phyloP scores from a whole-genome alignment of 2,329 filamentous ascomycete genomes.

The Knoxdaviesia capensis region DNA sequence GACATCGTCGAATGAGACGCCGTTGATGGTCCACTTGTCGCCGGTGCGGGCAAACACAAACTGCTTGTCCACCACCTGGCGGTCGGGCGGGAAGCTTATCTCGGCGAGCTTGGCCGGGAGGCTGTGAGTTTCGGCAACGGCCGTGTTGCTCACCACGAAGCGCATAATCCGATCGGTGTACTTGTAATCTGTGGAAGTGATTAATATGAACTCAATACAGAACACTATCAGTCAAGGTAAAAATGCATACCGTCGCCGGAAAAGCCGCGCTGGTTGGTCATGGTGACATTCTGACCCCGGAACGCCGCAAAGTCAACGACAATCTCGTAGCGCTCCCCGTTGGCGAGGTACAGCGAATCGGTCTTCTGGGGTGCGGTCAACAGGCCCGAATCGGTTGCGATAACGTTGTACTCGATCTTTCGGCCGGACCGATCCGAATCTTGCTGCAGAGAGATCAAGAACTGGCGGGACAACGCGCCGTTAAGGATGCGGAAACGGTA shows the following conservation, averaged over 20 bases:
- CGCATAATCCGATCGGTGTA: slow-evolving; percentile 31
- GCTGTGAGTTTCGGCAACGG: slow-evolving; percentile 15
- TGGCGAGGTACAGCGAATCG: slow-evolving; percentile 17
- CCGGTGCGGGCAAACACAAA: slow-evolving; percentile 24
- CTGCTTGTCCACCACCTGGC: slow-evolving; percentile 17
- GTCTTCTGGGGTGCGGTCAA: slow-evolving; percentile 11
- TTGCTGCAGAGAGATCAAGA: slow-evolving; percentile 21
- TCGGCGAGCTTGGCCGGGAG: slow-evolving; percentile 15
- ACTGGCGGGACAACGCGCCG: slow-evolving; percentile 24
- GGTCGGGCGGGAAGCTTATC: slow-evolving; percentile 17
- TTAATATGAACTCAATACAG: neutral
- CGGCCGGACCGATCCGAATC: slow-evolving; percentile 5
- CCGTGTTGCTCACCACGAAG: slow-evolving; percentile 22
- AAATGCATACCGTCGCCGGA: slow-evolving; percentile 3
- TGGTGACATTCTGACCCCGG: slow-evolving; percentile 24
- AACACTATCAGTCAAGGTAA: neutral
- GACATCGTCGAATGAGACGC: slow-evolving; percentile 23
- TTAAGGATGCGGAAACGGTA: slow-evolving; percentile 36
- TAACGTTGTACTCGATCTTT: slow-evolving; percentile 26
- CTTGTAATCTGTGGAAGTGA: slow-evolving; percentile 17
- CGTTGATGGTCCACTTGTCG: slow-evolving; percentile 30
- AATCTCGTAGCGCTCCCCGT: slow-evolving; percentile 37
- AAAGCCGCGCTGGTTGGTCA: slow-evolving; percentile 10
- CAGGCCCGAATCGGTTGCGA: slow-evolving; percentile 32
- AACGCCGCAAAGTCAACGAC: slow-evolving; percentile 32